Evolutionary conservation across 2,329 filamentous ascomycete genomes (phyloP).

Genomic region (Colletotrichum lentis): DNA sequence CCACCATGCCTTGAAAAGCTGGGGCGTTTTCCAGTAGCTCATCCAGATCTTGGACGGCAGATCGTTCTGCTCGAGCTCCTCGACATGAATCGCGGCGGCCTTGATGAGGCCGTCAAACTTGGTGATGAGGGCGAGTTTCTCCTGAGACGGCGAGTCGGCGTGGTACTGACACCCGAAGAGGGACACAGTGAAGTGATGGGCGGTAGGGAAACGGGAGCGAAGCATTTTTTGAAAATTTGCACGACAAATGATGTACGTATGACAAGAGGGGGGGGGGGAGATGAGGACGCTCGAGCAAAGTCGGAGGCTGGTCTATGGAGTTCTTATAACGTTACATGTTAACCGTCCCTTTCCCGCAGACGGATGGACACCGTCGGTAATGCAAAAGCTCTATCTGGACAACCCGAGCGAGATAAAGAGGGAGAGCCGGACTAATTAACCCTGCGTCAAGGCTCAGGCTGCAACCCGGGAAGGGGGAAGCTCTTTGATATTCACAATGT

Average conservation of each 20-base stretch:
- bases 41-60: constrained; percentile 35
- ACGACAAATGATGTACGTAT: constrained; percentile 3
- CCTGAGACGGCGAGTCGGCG: constrained; percentile 25
- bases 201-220: constrained; percentile 33
- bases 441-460: background rate
- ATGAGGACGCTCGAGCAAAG: background rate
- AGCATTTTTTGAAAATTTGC: constrained; percentile 21
- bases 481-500: background rate
- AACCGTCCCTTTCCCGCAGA: background rate
- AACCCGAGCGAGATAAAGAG: too few relatives aligned
- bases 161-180: constrained; percentile 33
- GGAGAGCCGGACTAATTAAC: background rate
- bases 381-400: constrained; percentile 1
- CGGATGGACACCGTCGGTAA: background rate
- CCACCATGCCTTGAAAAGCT: constrained; percentile 33
- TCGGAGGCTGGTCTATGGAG: background rate
- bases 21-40: constrained; percentile 33
- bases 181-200: constrained; percentile 35
- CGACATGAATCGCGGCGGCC: constrained; percentile 29
- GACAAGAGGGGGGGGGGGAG: background rate
- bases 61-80: constrained; percentile 35
- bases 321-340: background rate
- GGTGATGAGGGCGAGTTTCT: constrained; percentile 30
- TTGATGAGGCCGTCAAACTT: constrained; percentile 29
- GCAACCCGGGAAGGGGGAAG: background rate